Evolutionary conservation across 306 rosid genomes (phyloP).

Genomic region (Gynostemma pentaphyllum): DNA sequence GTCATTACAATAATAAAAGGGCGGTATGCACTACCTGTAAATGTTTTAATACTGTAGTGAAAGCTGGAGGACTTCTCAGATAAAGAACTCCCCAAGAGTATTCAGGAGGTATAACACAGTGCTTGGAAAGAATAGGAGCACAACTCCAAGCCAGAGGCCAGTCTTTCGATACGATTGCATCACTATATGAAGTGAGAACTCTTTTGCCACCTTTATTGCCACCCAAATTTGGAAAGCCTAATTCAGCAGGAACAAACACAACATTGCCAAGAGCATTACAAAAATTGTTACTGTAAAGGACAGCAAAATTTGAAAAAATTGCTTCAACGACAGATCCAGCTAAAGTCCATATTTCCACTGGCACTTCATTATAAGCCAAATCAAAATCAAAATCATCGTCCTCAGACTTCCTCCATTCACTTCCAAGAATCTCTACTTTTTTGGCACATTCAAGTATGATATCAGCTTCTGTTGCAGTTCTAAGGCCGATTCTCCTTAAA

Average conservation of each 20-base stretch:
- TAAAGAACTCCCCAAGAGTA: constrained; percentile 87
- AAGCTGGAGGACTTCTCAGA: constrained; percentile 81
- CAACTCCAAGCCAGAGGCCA: constrained; percentile 97
- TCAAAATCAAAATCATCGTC: constrained; percentile 71
- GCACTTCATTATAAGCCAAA: constrained; percentile 45
- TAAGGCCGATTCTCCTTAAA: constrained; percentile 77
- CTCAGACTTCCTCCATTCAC: constrained; percentile 56
- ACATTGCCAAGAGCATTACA: constrained; percentile 77
- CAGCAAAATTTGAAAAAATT: constrained; percentile 75
- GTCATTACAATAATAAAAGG: not conserved
- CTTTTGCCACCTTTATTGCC: constrained; percentile 63
- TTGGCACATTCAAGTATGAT: constrained; percentile 90
- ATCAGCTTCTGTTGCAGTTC: constrained; percentile 65
- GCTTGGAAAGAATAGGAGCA: constrained; percentile 74
- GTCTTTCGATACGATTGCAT: constrained; percentile 74
- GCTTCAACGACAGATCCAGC: constrained; percentile 85
- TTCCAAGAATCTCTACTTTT: constrained; percentile 82
- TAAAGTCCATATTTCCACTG: constrained; percentile 70
- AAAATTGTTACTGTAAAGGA: constrained; percentile 71
- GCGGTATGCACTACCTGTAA: constrained; percentile 41
- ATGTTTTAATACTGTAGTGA: constrained; percentile 69
- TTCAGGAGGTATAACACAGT: constrained; percentile 65
- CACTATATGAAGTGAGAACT: constrained; percentile 73
- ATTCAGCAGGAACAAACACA: constrained; percentile 78
- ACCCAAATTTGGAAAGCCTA: constrained; percentile 70